Conservation (phyloP, 1,139 yeast genomes). For the Saccharomyces hybrid region DNA sequence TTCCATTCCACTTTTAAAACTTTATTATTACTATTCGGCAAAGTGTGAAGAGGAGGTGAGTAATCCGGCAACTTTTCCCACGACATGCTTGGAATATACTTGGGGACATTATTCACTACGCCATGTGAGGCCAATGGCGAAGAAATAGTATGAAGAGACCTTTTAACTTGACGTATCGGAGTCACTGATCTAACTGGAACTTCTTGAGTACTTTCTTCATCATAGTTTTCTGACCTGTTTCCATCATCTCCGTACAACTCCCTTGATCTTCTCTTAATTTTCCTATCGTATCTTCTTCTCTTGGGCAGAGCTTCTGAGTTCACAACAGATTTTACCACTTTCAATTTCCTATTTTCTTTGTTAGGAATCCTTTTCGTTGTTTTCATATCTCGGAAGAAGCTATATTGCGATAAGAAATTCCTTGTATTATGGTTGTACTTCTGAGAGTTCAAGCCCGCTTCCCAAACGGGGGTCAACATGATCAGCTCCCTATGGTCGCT, state of each 20-base stretch:
- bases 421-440: slow-evolving; percentile 5
- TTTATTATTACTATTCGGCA: slow-evolving; percentile 59
- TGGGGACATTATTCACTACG: slow-evolving; percentile 17
- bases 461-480: slow-evolving; percentile 7
- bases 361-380: neutral
- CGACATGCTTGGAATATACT: slow-evolving; percentile 39
- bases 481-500: neutral
- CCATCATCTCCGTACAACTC: neutral
- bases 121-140: slow-evolving; percentile 25
- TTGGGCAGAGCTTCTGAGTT: neutral
- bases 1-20: slow-evolving; percentile 92
- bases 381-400: slow-evolving; percentile 6
- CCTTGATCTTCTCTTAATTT: neutral
- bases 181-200: slow-evolving; percentile 4
- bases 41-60: slow-evolving; percentile 57
- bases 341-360: neutral
- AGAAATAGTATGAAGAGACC: slow-evolving; percentile 2
- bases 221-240: neutral
- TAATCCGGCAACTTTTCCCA: slow-evolving; percentile 57
- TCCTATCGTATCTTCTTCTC: neutral
- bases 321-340: neutral
- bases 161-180: slow-evolving; percentile 4
- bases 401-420: slow-evolving; percentile 9
- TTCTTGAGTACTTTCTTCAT: neutral
- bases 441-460: slow-evolving; percentile 1